A percentile compares a stretch with the other conserved stretches of the same genome.
These are phyloP conservation scores for Globisporangium camurandrum DNA, from an alignment of 352 stramenopile species.

Conservation along the genomic window DNA sequence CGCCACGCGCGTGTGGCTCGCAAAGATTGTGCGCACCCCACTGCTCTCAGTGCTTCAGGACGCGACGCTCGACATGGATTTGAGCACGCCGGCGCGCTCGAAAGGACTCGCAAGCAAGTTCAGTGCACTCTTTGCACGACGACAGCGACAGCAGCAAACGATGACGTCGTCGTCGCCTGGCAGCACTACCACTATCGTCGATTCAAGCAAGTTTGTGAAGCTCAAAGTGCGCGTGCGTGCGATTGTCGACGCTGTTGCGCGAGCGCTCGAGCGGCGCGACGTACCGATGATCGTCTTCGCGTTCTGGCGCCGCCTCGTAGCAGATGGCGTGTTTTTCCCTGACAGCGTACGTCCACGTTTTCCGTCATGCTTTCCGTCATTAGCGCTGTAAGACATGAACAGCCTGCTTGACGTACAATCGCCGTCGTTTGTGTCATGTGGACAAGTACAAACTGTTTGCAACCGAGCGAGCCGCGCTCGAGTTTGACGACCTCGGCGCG, in stretches of 20 bases:
- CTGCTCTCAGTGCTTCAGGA: slow-evolving; percentile 55
- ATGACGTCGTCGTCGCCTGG: too few relatives aligned
- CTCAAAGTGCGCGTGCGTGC: slow-evolving; percentile 56
- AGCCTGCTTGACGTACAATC: too few relatives aligned
- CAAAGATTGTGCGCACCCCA: slow-evolving; percentile 31
- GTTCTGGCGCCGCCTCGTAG: slow-evolving; percentile 47
- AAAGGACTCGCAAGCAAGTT: slow-evolving; percentile 48
- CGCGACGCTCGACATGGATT: slow-evolving; percentile 33
- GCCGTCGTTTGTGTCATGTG: too few relatives aligned
- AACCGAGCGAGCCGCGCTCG: slow-evolving; percentile 28
- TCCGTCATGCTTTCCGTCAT: too few relatives aligned
- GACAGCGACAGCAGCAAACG: not conserved
- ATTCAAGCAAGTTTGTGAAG: slow-evolving; percentile 29
- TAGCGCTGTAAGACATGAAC: too few relatives aligned
- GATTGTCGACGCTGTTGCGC: slow-evolving; percentile 37
- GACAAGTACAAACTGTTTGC: slow-evolving; percentile 61
- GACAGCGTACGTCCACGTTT: slow-evolving; percentile 33
- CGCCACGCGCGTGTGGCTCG: slow-evolving; percentile 53
- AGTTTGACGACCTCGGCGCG: slow-evolving; percentile 51
- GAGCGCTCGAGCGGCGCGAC: slow-evolving; percentile 42
- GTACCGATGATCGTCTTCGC: slow-evolving; percentile 44
- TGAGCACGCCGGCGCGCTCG: slow-evolving; percentile 21
- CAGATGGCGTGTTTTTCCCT: slow-evolving; percentile 60
- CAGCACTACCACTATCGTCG: not conserved
- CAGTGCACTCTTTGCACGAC: slow-evolving; percentile 23